phyloP scores from a whole-genome alignment of 768 basidiomycete species.

The Amanita fuliginea region DNA sequence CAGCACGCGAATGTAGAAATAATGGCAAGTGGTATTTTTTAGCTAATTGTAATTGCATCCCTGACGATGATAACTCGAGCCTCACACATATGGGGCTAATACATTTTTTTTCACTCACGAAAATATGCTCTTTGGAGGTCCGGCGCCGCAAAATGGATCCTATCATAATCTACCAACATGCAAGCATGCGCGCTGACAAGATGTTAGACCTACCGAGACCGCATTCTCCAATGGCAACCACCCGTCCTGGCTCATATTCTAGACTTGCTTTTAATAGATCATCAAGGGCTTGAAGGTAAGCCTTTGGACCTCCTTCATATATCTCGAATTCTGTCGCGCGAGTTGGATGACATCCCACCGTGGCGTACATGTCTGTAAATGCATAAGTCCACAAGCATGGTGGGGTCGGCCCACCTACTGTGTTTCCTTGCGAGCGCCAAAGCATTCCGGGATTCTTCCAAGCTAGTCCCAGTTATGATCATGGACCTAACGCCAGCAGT shows the following conservation, averaged over 20 bases:
- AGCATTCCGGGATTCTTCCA: slow-evolving; percentile 51
- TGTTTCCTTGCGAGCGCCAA: slow-evolving; percentile 48
- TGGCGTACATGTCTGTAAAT: slow-evolving; percentile 49
- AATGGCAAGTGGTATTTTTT: slow-evolving; percentile 65
- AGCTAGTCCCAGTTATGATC: slow-evolving; percentile 68
- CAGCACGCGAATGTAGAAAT: slow-evolving; percentile 75
- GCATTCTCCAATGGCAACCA: slow-evolving; percentile 71
- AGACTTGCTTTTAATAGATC: slow-evolving; percentile 37
- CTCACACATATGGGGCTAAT: too few relatives aligned
- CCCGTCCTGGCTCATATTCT: slow-evolving; percentile 37
- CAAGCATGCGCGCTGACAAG: not conserved
- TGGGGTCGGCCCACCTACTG: slow-evolving; percentile 21
- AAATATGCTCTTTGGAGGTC: slow-evolving; percentile 57
- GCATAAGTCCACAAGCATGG: not conserved
- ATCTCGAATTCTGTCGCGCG: slow-evolving; percentile 58
- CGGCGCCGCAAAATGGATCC: slow-evolving; percentile 49
- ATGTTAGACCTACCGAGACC: slow-evolving; percentile 45
- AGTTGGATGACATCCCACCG: slow-evolving; percentile 75
- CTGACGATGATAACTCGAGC: not conserved
- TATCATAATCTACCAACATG: slow-evolving; percentile 53
- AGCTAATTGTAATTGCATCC: slow-evolving; percentile 42
- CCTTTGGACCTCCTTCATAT: slow-evolving; percentile 41
- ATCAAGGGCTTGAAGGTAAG: slow-evolving; percentile 51
- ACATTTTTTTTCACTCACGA: slow-evolving; percentile 35
- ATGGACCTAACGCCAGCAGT: slow-evolving; percentile 55